Base-by-base conservation (phyloP, 495 filamentous ascomycete genomes). In the Penicillium dipodomyicola region DNA sequence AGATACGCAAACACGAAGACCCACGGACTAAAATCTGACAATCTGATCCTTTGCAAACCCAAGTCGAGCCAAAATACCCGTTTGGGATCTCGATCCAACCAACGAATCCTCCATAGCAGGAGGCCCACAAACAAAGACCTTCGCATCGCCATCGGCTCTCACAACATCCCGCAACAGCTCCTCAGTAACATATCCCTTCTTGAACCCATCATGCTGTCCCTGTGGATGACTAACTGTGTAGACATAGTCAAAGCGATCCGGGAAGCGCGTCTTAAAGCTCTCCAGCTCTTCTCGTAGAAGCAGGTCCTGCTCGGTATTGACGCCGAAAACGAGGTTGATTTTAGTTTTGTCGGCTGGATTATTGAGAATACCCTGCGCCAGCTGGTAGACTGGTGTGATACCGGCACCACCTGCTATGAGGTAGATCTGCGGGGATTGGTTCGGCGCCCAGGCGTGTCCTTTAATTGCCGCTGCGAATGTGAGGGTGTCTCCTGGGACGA, bases 81-180 rank as follows among this genome's bases (percentile, higher is more conserved):
- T 59, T 20, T 49, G 58, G 4, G 65, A 35, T 54, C 40, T 17
- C 19, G 68, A 69, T 5, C 82, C 84, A 47, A 78, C 74, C 54
- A 88, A 67, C 4, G 82, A 72, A 40, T 70, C 69, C 67, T 87
- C 82, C 83, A 88, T 85, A 2, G 77, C 76, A 30, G 82, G 82
- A 20, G 84, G 84, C 2, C 86, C 86, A 59, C 85, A 88, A 5
- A 89, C 76, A 60, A 89, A 84, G 8, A 89, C 78, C 64, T 86
- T 86, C 4, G 71, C 72, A 54, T 78, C 75, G 59, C 65, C 58
- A 23, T 74, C 65, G 7, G 47, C 54, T 37, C 70, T 54, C 15
- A 80, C 69, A 2, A 81, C 74, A 43, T 76, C 72, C 59, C 78
- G 69, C 57, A 89, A 61, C 20, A 88, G 58, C 53, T 83, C 73